Evolutionary conservation across 345 rosid species (phyloP), one percentile per base, ranked within the genome.

Genomic region (Toxicodendron radicans): DNA sequence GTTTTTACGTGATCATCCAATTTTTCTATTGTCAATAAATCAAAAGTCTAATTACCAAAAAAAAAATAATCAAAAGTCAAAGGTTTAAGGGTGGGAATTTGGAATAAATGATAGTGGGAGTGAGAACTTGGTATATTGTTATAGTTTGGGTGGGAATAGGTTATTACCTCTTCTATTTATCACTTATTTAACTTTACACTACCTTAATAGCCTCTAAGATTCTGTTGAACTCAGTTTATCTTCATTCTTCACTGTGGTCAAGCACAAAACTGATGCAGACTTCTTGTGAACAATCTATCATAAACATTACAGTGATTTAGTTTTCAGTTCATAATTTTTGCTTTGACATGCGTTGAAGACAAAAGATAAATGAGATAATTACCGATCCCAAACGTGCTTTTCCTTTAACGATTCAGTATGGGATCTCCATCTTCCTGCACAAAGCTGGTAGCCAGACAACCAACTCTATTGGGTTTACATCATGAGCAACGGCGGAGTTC

Each of bases 131-230:
- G n/a, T n/a, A n/a, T n/a, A n/a, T n/a, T n/a, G n/a, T n/a, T n/a
- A n/a, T n/a, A n/a, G n/a, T n/a, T n/a, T n/a, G n/a, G n/a, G n/a
- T n/a, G n/a, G n/a, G n/a, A n/a, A n/a, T n/a, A n/a, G n/a, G n/a
- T n/a, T n/a, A n/a, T n/a, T n/a, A n/a, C n/a, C n/a, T n/a, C n/a
- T n/a, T n/a, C n/a, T n/a, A n/a, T 51, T 27, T 43, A 4, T 46
- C n/a, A 20, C 23, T 45, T 23, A 35, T 12, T 48, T 7, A 13
- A 16, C 53, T 57, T 16, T 48, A 43, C 2, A 2, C 13, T 52
- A 93, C 94, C 94, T 91, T 92, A 43, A 91, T 85, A 11, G 94
- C 96, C 82, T 91, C 97, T 9, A 91, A 74, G 72, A 91, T 76
- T 75, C 71, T 89, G 85, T 91, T 86, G 79, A 90, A 90, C 58